phyloP scores from a whole-genome alignment of 306 rosid species.

The Hippophae gyantsensis region DNA sequence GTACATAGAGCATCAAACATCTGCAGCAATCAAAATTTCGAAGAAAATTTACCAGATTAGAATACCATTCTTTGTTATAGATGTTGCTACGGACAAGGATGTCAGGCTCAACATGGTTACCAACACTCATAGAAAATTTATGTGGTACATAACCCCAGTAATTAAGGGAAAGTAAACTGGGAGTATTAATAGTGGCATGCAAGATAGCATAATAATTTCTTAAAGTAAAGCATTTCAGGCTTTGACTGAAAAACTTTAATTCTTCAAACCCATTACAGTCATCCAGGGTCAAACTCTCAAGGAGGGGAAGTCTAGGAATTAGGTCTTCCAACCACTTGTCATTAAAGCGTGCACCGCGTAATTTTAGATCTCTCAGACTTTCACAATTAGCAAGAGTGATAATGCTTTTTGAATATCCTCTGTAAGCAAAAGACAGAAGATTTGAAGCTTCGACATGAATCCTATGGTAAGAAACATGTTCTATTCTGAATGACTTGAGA shows the following conservation, averaged over 20 bases:
- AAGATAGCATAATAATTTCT: no score
- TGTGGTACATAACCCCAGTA: not conserved
- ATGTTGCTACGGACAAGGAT: not conserved
- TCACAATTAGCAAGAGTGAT: not conserved
- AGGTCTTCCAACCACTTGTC: not conserved
- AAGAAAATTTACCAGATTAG: not conserved
- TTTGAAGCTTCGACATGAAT: conserved; percentile 9
- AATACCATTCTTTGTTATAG: not conserved
- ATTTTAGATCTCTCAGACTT: conserved; percentile 1
- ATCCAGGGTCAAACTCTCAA: conserved; percentile 3
- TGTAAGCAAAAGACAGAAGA: not conserved
- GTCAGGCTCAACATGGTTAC: not conserved
- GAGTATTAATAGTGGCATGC: not conserved
- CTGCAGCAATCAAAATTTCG: not conserved
- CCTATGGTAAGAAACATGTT: no score
- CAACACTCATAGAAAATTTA: not conserved
- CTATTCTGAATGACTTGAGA: conserved; percentile 10
- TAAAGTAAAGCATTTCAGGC: not conserved
- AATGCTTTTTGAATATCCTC: not conserved
- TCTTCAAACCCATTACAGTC: not conserved
- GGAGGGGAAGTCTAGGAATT: conserved; percentile 4
- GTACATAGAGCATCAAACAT: not conserved
- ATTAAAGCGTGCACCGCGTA: not conserved
- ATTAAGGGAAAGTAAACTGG: not conserved
- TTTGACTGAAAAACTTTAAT: not conserved